Conservation (phyloP, 164 flowering plant species). For the Liquidambar formosana region DNA sequence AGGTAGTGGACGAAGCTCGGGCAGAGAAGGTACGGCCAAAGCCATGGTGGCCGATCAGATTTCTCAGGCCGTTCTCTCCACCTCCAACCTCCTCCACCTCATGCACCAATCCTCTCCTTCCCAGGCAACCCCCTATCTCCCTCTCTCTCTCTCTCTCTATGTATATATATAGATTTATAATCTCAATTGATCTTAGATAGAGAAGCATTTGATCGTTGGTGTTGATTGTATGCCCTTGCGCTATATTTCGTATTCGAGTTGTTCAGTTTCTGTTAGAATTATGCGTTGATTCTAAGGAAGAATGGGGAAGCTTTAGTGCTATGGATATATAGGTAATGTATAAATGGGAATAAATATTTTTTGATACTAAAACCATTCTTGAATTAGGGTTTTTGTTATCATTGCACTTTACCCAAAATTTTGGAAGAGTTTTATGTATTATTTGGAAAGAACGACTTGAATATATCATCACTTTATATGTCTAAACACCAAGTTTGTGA, state of each 20-base stretch:
- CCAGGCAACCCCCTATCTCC: slow-evolving; percentile 38
- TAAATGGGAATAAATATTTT: background rate
- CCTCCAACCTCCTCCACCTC: slow-evolving; percentile 84
- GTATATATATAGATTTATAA: background rate
- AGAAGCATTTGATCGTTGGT: background rate
- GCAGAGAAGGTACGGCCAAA: slow-evolving; percentile 61
- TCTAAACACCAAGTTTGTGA: too few species aligned
- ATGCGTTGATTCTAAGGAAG: background rate
- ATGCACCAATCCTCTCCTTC: slow-evolving; percentile 88
- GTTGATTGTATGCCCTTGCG: background rate
- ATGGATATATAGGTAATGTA: background rate
- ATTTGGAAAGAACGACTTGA: too few species aligned
- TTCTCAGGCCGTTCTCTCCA: slow-evolving; percentile 77
- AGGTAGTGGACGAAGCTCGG: background rate
- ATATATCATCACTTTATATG: too few species aligned
- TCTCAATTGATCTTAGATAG: slow-evolving; percentile 11
- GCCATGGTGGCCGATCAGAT: slow-evolving; percentile 66
- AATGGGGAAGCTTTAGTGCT: background rate
- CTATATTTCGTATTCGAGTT: background rate
- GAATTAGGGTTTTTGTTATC: too few species aligned
- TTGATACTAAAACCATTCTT: background rate
- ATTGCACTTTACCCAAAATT: too few species aligned
- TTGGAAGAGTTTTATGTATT: too few species aligned
- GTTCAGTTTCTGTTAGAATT: background rate
- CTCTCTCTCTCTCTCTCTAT: slow-evolving; percentile 6